Base-by-base conservation (phyloP, 148 eudicot genomes). In the Camellia sinensis region DNA sequence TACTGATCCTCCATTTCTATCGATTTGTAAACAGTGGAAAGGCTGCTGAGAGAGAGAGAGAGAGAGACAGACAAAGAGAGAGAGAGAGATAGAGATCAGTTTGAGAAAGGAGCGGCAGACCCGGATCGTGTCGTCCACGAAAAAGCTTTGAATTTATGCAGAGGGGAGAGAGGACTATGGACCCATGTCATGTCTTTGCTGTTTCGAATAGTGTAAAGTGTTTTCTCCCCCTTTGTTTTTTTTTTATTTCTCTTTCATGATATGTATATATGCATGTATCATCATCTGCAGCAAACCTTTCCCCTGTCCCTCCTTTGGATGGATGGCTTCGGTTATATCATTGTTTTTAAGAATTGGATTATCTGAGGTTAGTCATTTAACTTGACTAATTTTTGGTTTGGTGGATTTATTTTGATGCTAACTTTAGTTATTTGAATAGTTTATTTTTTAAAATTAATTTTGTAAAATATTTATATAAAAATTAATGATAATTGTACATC, bases 121-220 rank as follows among this genome's bases (percentile, higher is more conserved):
- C 76, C 88, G 90, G 90, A 87, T 85, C 86, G 86, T 87, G 90
- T 83, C 80, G 77, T 85, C 60, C 67, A 81, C 63, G 81, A 80
- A 82, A 84, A 79, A 71, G 80, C 80, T 82, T 80, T 84, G 78
- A 84, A 84, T 82, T 80, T 82, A 82, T 76, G 78, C 67, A 80
- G 78, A 79, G 37, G 37, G 37, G 37, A 29, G 37, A 29, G 37
- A 29, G 79, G 82, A 83, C 84, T 52, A 81, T 72, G 86, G 84
- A 71, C 86, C 86, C 86, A 83, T 74, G 48, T 74, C 86, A 83
- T 74, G 48, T 74, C 76, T 62, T 40, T 45, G 46, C 76, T 74
- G 22, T 56, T 48, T 62, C 62, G 53, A 62, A 12, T 7, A 40
- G 74, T 63, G 68, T n/a, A 74, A 10, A 22, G 57, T 57, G 37